phyloP scores from a whole-genome alignment of 108 stramenopile species.

The Stephanodiscus triporus region DNA sequence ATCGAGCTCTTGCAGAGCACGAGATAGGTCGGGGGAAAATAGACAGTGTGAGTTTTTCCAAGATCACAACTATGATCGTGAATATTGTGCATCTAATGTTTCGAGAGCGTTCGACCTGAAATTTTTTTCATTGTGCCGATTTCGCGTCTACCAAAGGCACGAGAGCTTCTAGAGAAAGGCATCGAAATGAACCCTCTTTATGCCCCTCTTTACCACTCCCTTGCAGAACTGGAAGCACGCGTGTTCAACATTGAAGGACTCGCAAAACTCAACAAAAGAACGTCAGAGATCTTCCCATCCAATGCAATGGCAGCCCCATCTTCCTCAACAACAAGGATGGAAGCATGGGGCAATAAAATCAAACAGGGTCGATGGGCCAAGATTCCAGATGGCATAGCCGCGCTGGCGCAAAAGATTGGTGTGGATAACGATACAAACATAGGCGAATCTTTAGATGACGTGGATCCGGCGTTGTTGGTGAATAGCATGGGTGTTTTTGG shows the following conservation, averaged over 20 bases:
- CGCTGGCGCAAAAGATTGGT: conserved; percentile 67
- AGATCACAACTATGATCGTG: background rate
- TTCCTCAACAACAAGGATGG: conserved; percentile 39
- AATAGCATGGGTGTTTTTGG: conserved; percentile 40
- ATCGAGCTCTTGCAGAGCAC: conserved; percentile 67
- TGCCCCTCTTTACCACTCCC: conserved; percentile 84
- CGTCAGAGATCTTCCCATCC: conserved; percentile 65
- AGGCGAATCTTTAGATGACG: conserved; percentile 29
- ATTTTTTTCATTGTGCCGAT: background rate
- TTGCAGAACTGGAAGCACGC: conserved; percentile 85
- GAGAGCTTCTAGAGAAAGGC: conserved; percentile 75
- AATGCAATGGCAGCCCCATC: conserved; percentile 61
- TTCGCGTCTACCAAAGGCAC: conserved; percentile 35
- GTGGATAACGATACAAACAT: conserved; percentile 47
- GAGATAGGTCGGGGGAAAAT: conserved; percentile 62
- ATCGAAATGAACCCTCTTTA: conserved; percentile 78
- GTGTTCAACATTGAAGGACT: conserved; percentile 86
- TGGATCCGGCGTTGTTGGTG: conserved; percentile 36
- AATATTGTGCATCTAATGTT: background rate
- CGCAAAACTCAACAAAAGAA: conserved; percentile 72
- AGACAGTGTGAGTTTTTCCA: conserved; percentile 49
- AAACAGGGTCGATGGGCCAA: conserved; percentile 28
- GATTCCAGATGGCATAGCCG: conserved; percentile 51
- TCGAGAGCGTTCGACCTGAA: background rate
- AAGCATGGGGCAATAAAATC: conserved; percentile 53